Conservation (phyloP, 2,329 filamentous ascomycete genomes). For the Xenoacremonium recifei region DNA sequence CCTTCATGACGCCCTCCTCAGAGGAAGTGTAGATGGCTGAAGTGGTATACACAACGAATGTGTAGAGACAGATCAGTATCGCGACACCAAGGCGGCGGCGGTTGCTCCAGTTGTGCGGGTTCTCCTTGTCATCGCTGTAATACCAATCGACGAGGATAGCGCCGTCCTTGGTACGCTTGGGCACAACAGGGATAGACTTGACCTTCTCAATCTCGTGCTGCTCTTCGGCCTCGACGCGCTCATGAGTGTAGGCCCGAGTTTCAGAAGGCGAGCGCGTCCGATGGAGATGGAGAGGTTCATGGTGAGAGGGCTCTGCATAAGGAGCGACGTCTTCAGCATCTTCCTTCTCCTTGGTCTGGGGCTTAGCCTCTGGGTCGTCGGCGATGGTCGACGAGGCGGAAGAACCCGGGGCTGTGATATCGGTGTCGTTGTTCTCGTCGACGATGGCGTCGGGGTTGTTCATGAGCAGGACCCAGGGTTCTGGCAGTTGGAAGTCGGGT, state of each 20-base stretch:
- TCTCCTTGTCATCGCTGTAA: constrained; percentile 52
- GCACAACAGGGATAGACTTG: constrained; percentile 48
- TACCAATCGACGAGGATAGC: constrained; percentile 54
- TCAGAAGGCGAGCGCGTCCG: constrained; percentile 23
- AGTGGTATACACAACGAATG: constrained; percentile 56
- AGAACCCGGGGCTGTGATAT: constrained; percentile 15
- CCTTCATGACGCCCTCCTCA: constrained; percentile 45
- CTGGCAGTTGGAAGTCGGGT: constrained; percentile 51
- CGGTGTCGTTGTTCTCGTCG: constrained; percentile 9
- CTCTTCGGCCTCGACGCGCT: constrained; percentile 29
- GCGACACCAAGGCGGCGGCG: constrained; percentile 40
- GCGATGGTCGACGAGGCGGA: constrained; percentile 23
- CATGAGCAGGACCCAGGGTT: constrained; percentile 34
- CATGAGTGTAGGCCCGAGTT: constrained; percentile 16
- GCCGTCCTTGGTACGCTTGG: constrained; percentile 49
- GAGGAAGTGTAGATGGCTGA: constrained; percentile 48
- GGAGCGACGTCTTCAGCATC: constrained; percentile 10
- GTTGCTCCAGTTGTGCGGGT: constrained; percentile 55
- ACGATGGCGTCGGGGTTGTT: constrained; percentile 27
- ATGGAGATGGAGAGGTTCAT: constrained; percentile 13
- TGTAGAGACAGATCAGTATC: constrained; percentile 53
- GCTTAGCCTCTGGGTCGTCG: constrained; percentile 10
- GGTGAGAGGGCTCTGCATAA: constrained; percentile 1
- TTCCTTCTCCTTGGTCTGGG: constrained; percentile 4
- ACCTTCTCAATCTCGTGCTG: constrained; percentile 38